Evolutionary conservation across 495 filamentous ascomycete species (phyloP).

Genomic region (Aspergillus incahuasiensis): DNA sequence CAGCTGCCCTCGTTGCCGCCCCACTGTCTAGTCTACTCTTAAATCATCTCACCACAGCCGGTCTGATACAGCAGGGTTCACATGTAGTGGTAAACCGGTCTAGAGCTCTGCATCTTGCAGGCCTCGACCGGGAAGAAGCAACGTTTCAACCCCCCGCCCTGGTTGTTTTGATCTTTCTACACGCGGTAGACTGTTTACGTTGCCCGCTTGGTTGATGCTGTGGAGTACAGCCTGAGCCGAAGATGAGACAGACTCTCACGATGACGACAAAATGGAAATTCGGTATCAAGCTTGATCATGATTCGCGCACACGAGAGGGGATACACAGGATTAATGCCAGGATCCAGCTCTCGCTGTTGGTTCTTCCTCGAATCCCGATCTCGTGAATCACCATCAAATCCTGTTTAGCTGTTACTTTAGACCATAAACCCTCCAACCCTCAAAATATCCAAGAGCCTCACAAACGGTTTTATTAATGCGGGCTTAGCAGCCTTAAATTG

Average conservation of each 20-base stretch:
- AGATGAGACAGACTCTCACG: not conserved
- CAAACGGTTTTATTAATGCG: not conserved
- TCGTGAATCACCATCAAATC: not conserved
- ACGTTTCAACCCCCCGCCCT: not conserved
- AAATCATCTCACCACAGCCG: not conserved
- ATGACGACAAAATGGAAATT: not conserved
- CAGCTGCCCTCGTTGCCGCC: conserved; percentile 1
- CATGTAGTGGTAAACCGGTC: not conserved
- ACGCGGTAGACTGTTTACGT: conserved; percentile 22
- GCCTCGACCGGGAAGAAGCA: not conserved
- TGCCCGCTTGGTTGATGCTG: conserved; percentile 8
- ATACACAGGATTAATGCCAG: not conserved
- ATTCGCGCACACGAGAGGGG: not conserved
- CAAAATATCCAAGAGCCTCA: too few species aligned
- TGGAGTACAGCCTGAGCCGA: conserved; percentile 12
- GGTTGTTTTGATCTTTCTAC: conserved; percentile 20
- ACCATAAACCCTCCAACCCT: too few species aligned
- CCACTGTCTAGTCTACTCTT: not conserved
- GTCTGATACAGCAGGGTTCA: not conserved
- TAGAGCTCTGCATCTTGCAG: not conserved
- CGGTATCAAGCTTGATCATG: not conserved
- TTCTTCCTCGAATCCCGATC: not conserved
- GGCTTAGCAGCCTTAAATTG: not conserved
- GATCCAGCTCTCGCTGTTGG: not conserved
- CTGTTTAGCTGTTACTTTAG: too few species aligned